Conservation (phyloP, 1,284 basidiomycete genomes). For the Pholiota adiposa region DNA sequence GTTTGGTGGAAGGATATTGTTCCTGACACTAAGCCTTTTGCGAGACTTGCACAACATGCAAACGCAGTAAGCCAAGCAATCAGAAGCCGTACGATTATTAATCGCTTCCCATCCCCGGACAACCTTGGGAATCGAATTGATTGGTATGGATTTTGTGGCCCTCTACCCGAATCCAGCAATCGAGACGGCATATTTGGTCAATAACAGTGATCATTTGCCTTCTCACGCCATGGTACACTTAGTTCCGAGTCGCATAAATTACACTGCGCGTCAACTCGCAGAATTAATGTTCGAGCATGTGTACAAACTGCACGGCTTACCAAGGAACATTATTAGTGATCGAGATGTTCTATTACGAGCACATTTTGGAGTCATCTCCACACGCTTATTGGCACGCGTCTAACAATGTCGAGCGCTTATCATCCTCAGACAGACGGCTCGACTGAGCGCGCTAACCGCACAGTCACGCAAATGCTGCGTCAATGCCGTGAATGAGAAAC, state of each 20-base stretch:
- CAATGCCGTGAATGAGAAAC: slow-evolving; percentile 34
- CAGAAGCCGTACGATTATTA: slow-evolving; percentile 36
- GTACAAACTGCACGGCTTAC: neutral
- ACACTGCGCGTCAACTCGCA: slow-evolving; percentile 39
- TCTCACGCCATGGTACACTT: slow-evolving; percentile 41
- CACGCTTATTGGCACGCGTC: slow-evolving; percentile 28
- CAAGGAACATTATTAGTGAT: neutral
- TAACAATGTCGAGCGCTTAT: slow-evolving; percentile 45
- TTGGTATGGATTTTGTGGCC: slow-evolving; percentile 38
- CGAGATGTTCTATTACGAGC: slow-evolving; percentile 40
- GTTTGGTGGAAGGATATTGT: slow-evolving; percentile 40
- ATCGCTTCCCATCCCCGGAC: slow-evolving; percentile 34
- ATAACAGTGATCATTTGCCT: slow-evolving; percentile 1
- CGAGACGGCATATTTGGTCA: neutral
- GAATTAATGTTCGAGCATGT: slow-evolving; percentile 26
- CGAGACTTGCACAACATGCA: slow-evolving; percentile 33
- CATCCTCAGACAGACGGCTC: slow-evolving; percentile 35
- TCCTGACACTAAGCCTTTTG: slow-evolving; percentile 30
- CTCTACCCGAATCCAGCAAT: neutral
- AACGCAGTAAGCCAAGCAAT: slow-evolving; percentile 28
- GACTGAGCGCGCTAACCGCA: slow-evolving; percentile 39
- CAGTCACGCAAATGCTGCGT: slow-evolving; percentile 25
- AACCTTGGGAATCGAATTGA: neutral
- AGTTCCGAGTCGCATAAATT: slow-evolving; percentile 33
- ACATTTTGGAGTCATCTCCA: slow-evolving; percentile 46